These are phyloP conservation scores for Chalciporus sp. DNA, from an alignment of 1,284 basidiomycete genomes.

Conservation along the genomic window DNA sequence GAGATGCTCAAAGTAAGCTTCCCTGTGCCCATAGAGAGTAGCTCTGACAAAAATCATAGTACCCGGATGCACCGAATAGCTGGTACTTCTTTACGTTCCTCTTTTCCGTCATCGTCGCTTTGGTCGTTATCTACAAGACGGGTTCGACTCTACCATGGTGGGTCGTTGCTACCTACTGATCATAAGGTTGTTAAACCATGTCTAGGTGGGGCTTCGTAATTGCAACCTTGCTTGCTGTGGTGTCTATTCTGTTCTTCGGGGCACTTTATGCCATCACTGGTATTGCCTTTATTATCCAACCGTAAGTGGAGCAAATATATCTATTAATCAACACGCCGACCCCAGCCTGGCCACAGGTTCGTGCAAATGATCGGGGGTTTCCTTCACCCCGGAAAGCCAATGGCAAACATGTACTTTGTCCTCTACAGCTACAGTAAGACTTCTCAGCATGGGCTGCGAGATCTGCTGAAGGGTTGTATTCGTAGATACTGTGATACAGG, in stretches of 20 bases:
- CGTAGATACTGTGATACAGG: not conserved
- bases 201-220: constrained; percentile 44
- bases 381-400: constrained; percentile 60
- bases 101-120: constrained; percentile 41
- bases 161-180: too few species aligned
- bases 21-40: not conserved
- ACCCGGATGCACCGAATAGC: constrained; percentile 48
- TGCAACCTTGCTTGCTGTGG: constrained; percentile 40
- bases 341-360: not conserved
- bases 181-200: too few species aligned
- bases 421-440: constrained; percentile 49
- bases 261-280: constrained; percentile 20
- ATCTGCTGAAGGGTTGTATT: not conserved
- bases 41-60: constrained; percentile 29
- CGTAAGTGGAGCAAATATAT: not conserved
- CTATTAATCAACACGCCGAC: too few species aligned
- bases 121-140: constrained; percentile 51
- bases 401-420: constrained; percentile 61
- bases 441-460: not conserved
- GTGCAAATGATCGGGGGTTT: constrained; percentile 40
- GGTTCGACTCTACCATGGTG: constrained; percentile 53
- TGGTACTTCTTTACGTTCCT: constrained; percentile 47
- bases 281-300: not conserved
- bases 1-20: constrained; percentile 51
- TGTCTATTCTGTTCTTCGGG: constrained; percentile 51